phyloP scores from a whole-genome alignment of 495 filamentous ascomycete genomes.

The Trichoderma virens region DNA sequence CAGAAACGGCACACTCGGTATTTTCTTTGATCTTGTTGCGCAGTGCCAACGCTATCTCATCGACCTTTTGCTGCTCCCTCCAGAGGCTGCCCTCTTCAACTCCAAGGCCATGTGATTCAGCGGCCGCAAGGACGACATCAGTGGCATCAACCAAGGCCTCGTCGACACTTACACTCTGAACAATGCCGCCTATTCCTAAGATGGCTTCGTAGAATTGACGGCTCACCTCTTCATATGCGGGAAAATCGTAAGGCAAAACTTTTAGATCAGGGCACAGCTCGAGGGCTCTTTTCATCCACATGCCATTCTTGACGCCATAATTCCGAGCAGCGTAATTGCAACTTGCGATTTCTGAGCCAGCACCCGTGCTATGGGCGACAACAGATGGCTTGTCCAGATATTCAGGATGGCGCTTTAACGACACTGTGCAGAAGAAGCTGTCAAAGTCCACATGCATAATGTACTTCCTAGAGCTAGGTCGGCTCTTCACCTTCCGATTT shows the following conservation, averaged over 20 bases:
- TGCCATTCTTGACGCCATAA: slow-evolving; percentile 87
- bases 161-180: slow-evolving; percentile 95
- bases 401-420: slow-evolving; percentile 66
- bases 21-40: slow-evolving; percentile 60
- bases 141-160: slow-evolving; percentile 83
- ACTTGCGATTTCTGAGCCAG: slow-evolving; percentile 89
- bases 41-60: slow-evolving; percentile 60
- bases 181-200: slow-evolving; percentile 65
- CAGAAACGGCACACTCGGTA: slow-evolving; percentile 80
- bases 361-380: slow-evolving; percentile 77
- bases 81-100: slow-evolving; percentile 65
- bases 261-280: slow-evolving; percentile 79
- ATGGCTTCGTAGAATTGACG: slow-evolving; percentile 79
- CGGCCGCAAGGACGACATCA: slow-evolving; percentile 52
- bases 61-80: slow-evolving; percentile 73
- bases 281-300: slow-evolving; percentile 94
- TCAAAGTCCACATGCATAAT: slow-evolving; percentile 96
- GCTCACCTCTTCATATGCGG: slow-evolving; percentile 88
- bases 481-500: slow-evolving; percentile 30
- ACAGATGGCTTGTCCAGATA: slow-evolving; percentile 75
- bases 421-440: slow-evolving; percentile 94
- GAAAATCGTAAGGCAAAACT: slow-evolving; percentile 86
- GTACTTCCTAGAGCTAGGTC: slow-evolving; percentile 63
- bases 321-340: slow-evolving; percentile 89
- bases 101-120: slow-evolving; percentile 60